Base-by-base conservation (phyloP, 306 rosid species). In the peach (Prunus persica) region DNA sequence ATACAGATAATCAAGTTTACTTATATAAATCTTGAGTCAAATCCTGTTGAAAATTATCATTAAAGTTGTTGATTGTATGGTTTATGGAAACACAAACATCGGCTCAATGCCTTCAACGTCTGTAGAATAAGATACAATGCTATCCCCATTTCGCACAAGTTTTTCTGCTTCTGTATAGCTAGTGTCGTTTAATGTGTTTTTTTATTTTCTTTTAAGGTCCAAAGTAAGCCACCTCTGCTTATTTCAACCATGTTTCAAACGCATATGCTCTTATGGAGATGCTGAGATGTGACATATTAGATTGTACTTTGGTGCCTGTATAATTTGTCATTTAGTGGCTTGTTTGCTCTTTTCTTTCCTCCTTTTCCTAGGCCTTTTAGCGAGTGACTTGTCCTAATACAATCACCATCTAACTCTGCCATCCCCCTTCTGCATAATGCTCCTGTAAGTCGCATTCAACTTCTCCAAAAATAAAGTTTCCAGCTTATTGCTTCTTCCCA, bases 231-330 rank as follows among this genome's bases (percentile, higher is more conserved):
- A n/a, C 14, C 24, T 20, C 12, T 55, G 24, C 11, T 22, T 43
- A 4, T 43, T 62, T 28, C 9, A 5, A 14, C 65, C 38, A 0
- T 4, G 6, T 11, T 56, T 15, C 8, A 9, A 15, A 57, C 11
- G 67, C 38, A 15, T 8, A 57, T 22, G 43, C 41, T 3, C 41
- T 3, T 3, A 13, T 22, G 34, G 14, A 55, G 65, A 56, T 30
- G 64, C n/a, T 52, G 4, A 14, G 28, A 34, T 20, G 19, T 12
- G 65, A 55, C 76, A 9, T 19, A n/a, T n/a, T 34, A 71, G 34
- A 71, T 41, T 14, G 28, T 38, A 43, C 25, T 72, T 72, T n/a
- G 49, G 55, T 72, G 76, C 67, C 9, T 15, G 38, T 56, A 41
- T 43, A 73, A 12, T 11, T 43, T 73, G 76, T 73, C 68, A 24